These are phyloP conservation scores for Viola odorata DNA, from an alignment of 345 rosid species.

Conservation along the genomic window DNA sequence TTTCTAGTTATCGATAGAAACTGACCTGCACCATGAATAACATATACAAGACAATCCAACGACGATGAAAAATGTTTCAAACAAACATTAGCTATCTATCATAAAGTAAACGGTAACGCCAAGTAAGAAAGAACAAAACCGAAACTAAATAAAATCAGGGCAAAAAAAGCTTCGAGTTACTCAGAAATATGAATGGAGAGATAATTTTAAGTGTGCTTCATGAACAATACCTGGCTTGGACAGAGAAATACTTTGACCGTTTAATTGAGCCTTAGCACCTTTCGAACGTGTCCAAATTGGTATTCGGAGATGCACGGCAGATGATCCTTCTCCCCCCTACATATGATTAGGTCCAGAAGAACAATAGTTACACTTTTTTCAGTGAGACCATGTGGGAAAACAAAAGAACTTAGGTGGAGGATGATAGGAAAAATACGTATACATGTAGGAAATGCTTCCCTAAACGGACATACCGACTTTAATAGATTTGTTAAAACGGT, in stretches of 20 bases:
- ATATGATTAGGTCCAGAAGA: background rate
- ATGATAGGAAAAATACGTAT: too few relatives aligned
- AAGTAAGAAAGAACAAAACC: background rate
- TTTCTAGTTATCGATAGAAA: slow-evolving; percentile 42
- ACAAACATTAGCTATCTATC: background rate
- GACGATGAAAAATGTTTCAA: background rate
- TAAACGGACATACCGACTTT: background rate
- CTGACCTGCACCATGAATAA: slow-evolving; percentile 41
- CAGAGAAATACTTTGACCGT: slow-evolving; percentile 38
- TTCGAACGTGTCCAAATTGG: slow-evolving; percentile 61
- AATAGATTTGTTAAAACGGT: background rate
- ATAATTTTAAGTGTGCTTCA: slow-evolving; percentile 1
- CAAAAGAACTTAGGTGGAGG: too few relatives aligned
- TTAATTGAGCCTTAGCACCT: slow-evolving; percentile 57
- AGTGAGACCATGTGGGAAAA: background rate
- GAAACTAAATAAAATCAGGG: background rate
- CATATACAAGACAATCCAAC: background rate
- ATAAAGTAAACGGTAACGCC: background rate
- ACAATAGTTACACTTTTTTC: background rate
- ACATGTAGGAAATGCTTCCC: background rate
- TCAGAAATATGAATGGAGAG: too few relatives aligned
- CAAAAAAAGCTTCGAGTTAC: background rate
- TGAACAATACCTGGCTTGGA: slow-evolving; percentile 55
- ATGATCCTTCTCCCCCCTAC: slow-evolving; percentile 41
- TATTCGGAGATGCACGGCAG: slow-evolving; percentile 67